phyloP scores from a whole-genome alignment of 495 filamentous ascomycete species.

The Neurospora pannonica region DNA sequence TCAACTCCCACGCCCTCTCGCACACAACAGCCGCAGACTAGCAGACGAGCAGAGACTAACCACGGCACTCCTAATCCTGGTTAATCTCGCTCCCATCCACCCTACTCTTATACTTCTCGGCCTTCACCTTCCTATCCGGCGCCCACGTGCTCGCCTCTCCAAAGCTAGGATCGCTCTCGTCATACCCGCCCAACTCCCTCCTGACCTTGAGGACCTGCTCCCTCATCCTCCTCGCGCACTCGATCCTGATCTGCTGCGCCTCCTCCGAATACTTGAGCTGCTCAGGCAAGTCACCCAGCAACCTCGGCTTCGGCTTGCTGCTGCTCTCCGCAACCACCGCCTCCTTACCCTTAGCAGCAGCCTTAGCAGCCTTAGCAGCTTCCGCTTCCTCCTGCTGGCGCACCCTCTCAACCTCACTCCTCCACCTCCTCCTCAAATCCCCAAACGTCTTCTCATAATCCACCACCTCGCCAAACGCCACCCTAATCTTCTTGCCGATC shows the following conservation, averaged over 20 bases:
- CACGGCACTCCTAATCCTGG: slow-evolving; percentile 17
- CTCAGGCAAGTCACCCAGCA: slow-evolving; percentile 4
- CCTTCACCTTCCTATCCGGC: slow-evolving; percentile 15
- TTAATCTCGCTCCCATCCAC: slow-evolving; percentile 39
- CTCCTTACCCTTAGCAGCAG: neutral
- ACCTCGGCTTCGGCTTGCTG: neutral
- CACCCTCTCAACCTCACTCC: slow-evolving; percentile 38
- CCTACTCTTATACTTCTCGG: slow-evolving; percentile 34
- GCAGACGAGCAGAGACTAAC: neutral
- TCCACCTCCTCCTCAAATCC: slow-evolving; percentile 62
- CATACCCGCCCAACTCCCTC: slow-evolving; percentile 49
- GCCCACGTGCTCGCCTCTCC: slow-evolving; percentile 42
- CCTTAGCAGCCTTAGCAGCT: slow-evolving; percentile 27
- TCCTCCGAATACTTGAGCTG: slow-evolving; percentile 57
- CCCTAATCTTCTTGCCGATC: slow-evolving; percentile 54
- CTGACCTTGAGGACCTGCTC: slow-evolving; percentile 72
- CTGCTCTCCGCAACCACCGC: neutral
- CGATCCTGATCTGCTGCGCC: slow-evolving; percentile 68
- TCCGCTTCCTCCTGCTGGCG: neutral
- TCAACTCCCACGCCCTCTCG: neutral
- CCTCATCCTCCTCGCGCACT: slow-evolving; percentile 69
- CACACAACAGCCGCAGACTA: neutral
- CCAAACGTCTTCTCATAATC: slow-evolving; percentile 54
- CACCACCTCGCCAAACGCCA: slow-evolving; percentile 63
- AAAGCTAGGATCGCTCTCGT: slow-evolving; percentile 59